phyloP scores from a whole-genome alignment of 2,329 filamentous ascomycete genomes.

The Iodosphaeria phyllophila region DNA sequence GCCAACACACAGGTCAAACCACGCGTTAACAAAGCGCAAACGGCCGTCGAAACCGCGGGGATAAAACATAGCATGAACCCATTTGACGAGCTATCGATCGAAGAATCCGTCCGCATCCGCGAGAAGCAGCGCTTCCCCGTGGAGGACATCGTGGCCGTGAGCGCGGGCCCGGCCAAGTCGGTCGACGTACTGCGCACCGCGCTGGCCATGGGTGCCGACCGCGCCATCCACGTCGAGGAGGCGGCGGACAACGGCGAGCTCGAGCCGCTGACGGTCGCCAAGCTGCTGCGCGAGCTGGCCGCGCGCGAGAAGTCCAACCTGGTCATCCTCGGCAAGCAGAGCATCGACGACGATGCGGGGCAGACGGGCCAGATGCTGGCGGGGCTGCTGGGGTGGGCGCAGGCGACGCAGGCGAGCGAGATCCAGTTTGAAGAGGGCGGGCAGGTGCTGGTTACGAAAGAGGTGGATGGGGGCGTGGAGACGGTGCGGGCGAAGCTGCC shows the following conservation, averaged over 20 bases:
- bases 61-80: constrained; percentile 99
- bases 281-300: constrained; percentile 65
- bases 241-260: constrained; percentile 55
- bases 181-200: constrained; percentile 82
- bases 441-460: constrained; percentile 59
- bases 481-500: constrained; percentile 73
- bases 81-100: constrained; percentile 95
- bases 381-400: constrained; percentile 75
- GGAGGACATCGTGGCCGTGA: constrained; percentile 80
- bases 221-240: constrained; percentile 76
- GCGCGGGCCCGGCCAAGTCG: constrained; percentile 73
- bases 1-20: constrained; percentile 41
- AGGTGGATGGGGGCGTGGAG: constrained; percentile 92
- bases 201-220: constrained; percentile 97
- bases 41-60: constrained; percentile 75
- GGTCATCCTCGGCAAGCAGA: constrained; percentile 91
- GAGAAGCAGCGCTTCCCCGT: constrained; percentile 66
- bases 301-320: constrained; percentile 77
- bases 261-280: constrained; percentile 83
- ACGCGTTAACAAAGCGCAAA: constrained; percentile 53
- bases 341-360: constrained; percentile 86
- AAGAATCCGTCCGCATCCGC: constrained; percentile 87
- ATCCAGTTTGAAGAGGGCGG: constrained; percentile 59
- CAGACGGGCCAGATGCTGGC: constrained; percentile 99
- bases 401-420: constrained; percentile 84